phyloP scores from a whole-genome alignment of 75 land plant species.

The Selaginella moellendorffii region DNA sequence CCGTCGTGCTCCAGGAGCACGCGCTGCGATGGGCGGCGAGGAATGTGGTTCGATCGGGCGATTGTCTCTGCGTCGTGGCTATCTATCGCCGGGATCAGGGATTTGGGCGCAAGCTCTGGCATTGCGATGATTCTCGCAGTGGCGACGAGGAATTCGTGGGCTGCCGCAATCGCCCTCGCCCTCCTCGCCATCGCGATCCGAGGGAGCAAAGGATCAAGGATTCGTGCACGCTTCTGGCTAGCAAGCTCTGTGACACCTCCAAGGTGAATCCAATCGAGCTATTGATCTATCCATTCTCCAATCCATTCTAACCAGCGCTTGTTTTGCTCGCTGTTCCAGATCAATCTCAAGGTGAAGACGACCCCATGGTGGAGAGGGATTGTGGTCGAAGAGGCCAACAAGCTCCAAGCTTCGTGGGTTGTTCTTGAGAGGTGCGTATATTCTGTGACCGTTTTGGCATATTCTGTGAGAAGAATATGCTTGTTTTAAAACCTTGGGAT shows the following conservation, averaged over 20 bases:
- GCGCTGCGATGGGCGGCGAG: not conserved
- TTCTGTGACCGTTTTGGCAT: not conserved
- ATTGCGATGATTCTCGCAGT: not conserved
- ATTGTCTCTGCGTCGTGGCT: not conserved
- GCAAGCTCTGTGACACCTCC: not conserved
- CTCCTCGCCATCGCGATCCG: no score
- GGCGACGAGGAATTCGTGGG: not conserved
- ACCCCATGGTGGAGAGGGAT: slow-evolving; percentile 12
- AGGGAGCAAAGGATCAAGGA: not conserved
- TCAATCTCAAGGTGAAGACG: not conserved
- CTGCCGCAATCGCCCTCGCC: no score
- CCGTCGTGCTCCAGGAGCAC: no score
- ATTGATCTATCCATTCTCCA: no score
- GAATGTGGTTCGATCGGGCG: not conserved
- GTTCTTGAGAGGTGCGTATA: slow-evolving; percentile 49
- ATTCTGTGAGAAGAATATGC: not conserved
- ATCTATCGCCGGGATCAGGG: not conserved
- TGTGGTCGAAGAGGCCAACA: slow-evolving; percentile 41
- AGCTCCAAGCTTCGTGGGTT: slow-evolving; percentile 41
- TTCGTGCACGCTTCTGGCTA: not conserved
- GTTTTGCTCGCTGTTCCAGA: no score
- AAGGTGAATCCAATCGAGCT: no score
- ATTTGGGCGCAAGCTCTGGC: not conserved
- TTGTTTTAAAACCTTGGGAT: not conserved
- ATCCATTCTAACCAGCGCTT: no score